These are phyloP conservation scores for Baorangia bicolor DNA, from an alignment of 768 basidiomycete species.

Conservation along the genomic window DNA sequence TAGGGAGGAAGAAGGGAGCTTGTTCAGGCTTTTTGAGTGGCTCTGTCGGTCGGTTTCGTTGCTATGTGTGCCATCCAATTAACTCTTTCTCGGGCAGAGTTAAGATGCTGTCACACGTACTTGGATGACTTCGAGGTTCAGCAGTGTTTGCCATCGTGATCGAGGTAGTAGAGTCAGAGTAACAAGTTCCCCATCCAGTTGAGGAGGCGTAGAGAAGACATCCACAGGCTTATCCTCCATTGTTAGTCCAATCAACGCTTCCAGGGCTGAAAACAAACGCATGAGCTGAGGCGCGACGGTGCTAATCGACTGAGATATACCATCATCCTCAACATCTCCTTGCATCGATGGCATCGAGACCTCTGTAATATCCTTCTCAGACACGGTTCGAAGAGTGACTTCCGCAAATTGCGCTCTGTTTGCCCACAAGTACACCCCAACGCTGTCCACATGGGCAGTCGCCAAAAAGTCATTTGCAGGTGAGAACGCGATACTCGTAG, in stretches of 20 bases:
- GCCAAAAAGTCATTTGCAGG: constrained; percentile 96
- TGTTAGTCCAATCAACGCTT: constrained; percentile 64
- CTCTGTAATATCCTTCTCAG: constrained; percentile 70
- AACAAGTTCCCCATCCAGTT: constrained; percentile 86
- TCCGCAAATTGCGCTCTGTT: constrained; percentile 94
- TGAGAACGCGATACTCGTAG: constrained; percentile 89
- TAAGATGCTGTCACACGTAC: constrained; percentile 39
- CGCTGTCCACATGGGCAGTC: constrained; percentile 89
- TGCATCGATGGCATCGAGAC: constrained; percentile 81
- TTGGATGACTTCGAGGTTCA: constrained; percentile 93
- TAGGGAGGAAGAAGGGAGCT: constrained; percentile 97
- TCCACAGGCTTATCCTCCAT: constrained; percentile 62
- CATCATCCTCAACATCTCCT: constrained; percentile 76
- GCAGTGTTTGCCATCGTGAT: constrained; percentile 93
- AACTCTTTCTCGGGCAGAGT: not conserved
- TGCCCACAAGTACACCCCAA: constrained; percentile 97
- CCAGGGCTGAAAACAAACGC: constrained; percentile 48
- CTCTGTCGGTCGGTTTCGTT: constrained; percentile 96
- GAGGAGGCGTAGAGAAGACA: constrained; percentile 81
- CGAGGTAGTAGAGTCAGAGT: constrained; percentile 91
- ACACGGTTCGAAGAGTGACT: constrained; percentile 75
- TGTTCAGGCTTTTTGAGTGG: constrained; percentile 93
- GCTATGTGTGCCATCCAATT: constrained; percentile 40
- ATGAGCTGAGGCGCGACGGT: constrained; percentile 5
- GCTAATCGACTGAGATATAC: constrained; percentile 39